Conservation (phyloP, 2,329 filamentous ascomycete genomes). For the Colletotrichum scovillei region DNA sequence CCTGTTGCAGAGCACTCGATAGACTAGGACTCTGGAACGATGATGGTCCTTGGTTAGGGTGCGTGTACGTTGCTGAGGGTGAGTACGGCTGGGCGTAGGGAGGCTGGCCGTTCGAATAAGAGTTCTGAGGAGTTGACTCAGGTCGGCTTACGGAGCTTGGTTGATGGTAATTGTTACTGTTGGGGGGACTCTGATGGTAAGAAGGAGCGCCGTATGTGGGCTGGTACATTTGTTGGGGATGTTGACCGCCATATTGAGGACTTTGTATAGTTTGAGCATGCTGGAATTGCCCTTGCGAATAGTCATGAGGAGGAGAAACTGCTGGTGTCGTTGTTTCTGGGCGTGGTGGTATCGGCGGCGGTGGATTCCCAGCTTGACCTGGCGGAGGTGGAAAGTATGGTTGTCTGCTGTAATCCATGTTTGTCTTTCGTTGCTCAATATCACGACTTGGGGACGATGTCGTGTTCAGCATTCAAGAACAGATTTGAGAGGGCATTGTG, state of each 20-base stretch:
- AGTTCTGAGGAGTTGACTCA: not conserved
- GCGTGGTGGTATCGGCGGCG: conserved; percentile 13
- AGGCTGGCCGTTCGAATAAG: not conserved
- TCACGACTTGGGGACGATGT: not conserved
- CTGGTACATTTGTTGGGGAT: not conserved
- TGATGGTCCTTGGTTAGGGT: not conserved
- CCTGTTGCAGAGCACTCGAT: not conserved
- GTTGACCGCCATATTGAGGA: not conserved
- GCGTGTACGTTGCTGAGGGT: not conserved
- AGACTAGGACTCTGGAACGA: not conserved
- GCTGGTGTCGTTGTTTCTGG: not conserved
- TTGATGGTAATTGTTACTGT: not conserved
- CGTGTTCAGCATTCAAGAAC: not conserved
- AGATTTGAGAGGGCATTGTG: not conserved
- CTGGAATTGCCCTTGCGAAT: not conserved
- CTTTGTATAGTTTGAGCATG: not conserved
- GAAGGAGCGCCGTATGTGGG: not conserved
- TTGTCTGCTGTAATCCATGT: not conserved
- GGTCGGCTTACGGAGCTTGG: not conserved
- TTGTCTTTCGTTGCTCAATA: not conserved
- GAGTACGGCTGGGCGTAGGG: not conserved
- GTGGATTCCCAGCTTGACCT: not conserved
- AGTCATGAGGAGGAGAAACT: not conserved
- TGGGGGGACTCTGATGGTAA: not conserved
- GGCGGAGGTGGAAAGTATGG: conserved; percentile 25